These are phyloP conservation scores for Pseudogymnoascus sp. DNA, from an alignment of 2,329 filamentous ascomycete genomes.

Conservation along the genomic window DNA sequence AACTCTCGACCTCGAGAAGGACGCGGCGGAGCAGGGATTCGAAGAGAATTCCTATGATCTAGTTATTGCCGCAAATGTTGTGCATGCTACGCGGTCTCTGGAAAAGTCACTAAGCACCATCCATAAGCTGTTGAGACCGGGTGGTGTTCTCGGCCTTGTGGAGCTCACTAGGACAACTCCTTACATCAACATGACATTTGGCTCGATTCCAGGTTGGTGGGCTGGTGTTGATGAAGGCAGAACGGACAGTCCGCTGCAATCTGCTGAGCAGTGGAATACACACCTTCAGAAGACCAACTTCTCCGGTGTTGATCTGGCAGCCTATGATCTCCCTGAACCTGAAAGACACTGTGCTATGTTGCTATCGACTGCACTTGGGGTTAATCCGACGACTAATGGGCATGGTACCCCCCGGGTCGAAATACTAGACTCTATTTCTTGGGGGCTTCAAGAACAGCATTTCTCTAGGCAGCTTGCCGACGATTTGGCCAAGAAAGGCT, in stretches of 20 bases:
- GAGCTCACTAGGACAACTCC: constrained; percentile 12
- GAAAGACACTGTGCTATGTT: not conserved
- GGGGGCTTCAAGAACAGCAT: not conserved
- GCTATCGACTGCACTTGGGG: not conserved
- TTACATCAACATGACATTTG: not conserved
- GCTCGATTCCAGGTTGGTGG: not conserved
- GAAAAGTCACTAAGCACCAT: constrained; percentile 17
- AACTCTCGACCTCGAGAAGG: constrained; percentile 25
- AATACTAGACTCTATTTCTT: not conserved
- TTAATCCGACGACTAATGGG: not conserved
- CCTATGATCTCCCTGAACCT: constrained; percentile 9
- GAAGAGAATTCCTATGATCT: constrained; percentile 27
- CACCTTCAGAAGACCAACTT: constrained; percentile 22
- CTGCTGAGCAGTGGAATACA: not conserved
- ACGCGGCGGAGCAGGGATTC: constrained; percentile 26
- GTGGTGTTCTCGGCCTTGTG: constrained; percentile 19
- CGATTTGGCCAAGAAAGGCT: not conserved
- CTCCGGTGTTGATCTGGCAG: constrained; percentile 23
- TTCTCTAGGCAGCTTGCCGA: not conserved
- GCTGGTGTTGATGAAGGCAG: constrained; percentile 14
- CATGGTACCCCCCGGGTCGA: not conserved
- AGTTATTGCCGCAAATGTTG: constrained; percentile 29
- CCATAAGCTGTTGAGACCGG: constrained; percentile 21
- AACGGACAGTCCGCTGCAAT: constrained; percentile 2
- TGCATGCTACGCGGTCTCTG: constrained; percentile 30